Conservation (phyloP, 106 monocot species). For the Acorus gramineus region DNA sequence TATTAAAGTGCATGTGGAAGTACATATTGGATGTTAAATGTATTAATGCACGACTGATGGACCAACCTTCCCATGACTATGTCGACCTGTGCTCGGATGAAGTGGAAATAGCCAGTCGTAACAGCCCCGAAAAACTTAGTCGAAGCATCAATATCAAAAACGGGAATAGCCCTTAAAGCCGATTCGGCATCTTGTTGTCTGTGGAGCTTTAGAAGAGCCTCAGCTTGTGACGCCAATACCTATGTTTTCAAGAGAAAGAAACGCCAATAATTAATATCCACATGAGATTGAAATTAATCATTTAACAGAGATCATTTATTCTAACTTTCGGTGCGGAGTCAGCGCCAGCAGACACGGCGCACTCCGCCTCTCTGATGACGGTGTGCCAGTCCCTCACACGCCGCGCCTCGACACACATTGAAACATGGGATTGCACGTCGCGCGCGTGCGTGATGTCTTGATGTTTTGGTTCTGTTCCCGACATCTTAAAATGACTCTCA, state of each 20-base stretch:
- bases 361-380: slow-evolving; percentile 22
- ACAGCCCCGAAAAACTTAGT: slow-evolving; percentile 26
- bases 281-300: neutral
- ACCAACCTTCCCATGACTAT: slow-evolving; percentile 32
- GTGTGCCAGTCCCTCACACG: slow-evolving; percentile 39
- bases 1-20: neutral
- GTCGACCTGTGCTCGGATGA: slow-evolving; percentile 25
- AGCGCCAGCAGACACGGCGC: slow-evolving; percentile 25
- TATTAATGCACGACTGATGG: too few relatives aligned
- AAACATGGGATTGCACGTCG: slow-evolving; percentile 26
- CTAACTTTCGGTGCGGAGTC: slow-evolving; percentile 34
- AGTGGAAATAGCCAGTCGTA: slow-evolving; percentile 13
- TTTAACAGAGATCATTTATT: neutral
- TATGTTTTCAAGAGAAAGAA: slow-evolving; percentile 9
- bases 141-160: slow-evolving; percentile 23
- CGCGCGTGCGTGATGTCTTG: slow-evolving; percentile 25
- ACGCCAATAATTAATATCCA: too few relatives aligned
- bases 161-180: slow-evolving; percentile 24
- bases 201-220: slow-evolving; percentile 31
- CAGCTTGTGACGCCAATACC: slow-evolving; percentile 42
- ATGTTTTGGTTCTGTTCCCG: slow-evolving; percentile 18
- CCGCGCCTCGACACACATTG: slow-evolving; percentile 29
- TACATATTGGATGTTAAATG: neutral
- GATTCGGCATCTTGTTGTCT: slow-evolving; percentile 34
- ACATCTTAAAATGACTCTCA: slow-evolving; percentile 38